These are phyloP conservation scores for Neurospora tetraspora DNA, from an alignment of 495 filamentous ascomycete genomes.

Conservation along the genomic window DNA sequence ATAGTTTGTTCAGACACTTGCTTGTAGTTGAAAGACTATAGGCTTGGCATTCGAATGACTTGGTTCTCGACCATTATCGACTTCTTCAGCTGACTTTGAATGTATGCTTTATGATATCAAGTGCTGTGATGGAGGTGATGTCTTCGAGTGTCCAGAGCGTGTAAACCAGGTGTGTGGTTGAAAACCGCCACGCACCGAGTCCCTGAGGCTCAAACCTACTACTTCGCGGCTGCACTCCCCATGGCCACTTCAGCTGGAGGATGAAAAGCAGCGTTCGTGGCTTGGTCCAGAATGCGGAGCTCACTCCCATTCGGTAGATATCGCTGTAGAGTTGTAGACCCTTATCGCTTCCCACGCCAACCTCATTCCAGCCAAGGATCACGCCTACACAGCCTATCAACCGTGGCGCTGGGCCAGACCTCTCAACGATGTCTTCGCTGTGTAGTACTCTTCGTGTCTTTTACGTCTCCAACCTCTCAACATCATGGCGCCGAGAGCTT, in stretches of 20 bases:
- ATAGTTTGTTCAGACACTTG: neutral
- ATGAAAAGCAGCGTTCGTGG: neutral
- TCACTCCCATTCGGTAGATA: neutral
- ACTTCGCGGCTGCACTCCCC: neutral
- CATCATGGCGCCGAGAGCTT: neutral
- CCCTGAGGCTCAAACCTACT: neutral
- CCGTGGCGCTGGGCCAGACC: too few species aligned
- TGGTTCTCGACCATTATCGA: too few species aligned
- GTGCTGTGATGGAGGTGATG: too few species aligned
- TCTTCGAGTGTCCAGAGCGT: too few species aligned
- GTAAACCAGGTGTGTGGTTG: too few species aligned
- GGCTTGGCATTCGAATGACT: neutral
- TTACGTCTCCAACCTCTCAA: too few species aligned
- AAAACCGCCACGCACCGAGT: neutral
- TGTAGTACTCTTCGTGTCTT: too few species aligned
- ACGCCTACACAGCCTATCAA: neutral
- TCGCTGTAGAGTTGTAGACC: neutral
- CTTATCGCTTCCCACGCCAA: neutral
- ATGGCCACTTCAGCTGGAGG: neutral
- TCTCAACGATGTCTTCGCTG: too few species aligned
- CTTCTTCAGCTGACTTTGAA: too few species aligned
- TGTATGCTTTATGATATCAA: too few species aligned
- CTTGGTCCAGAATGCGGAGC: neutral
- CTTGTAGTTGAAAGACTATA: fast-evolving
- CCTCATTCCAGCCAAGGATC: neutral